phyloP scores from a whole-genome alignment of 495 filamentous ascomycete genomes.

The Podospora sp. region DNA sequence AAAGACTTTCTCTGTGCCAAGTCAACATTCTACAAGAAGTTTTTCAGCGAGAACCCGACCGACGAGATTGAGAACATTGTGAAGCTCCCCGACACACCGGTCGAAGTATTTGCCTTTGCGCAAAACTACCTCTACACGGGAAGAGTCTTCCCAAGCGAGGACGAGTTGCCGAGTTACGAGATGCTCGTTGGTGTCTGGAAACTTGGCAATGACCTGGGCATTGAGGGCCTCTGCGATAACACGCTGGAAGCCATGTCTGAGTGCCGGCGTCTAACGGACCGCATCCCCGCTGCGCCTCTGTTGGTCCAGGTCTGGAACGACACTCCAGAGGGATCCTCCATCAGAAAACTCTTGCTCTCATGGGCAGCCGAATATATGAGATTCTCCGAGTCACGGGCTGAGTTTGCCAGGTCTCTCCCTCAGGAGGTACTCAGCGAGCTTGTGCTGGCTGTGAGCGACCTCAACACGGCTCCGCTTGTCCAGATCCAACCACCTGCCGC shows the following conservation, averaged over 20 bases:
- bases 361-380: constrained; percentile 61
- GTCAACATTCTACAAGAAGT: constrained; percentile 47
- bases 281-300: constrained; percentile 54
- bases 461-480: constrained; percentile 38
- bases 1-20: constrained; percentile 57
- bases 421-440: constrained; percentile 58
- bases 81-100: constrained; percentile 46
- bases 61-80: constrained; percentile 49
- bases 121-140: constrained; percentile 58
- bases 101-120: constrained; percentile 51
- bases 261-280: constrained; percentile 47
- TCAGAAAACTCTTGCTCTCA: constrained; percentile 54
- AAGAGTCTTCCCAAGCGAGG: constrained; percentile 41
- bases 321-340: constrained; percentile 55
- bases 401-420: constrained; percentile 56
- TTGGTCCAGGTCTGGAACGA: constrained; percentile 58
- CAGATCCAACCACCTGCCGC: constrained; percentile 21
- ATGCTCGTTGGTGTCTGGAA: constrained; percentile 56
- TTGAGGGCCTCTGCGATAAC: constrained; percentile 55
- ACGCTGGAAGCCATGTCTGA: constrained; percentile 57
- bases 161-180: constrained; percentile 50
- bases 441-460: constrained; percentile 57
- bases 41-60: constrained; percentile 42
- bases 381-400: constrained; percentile 50
- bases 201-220: constrained; percentile 51